Evolutionary conservation across 2,329 filamentous ascomycete species (phyloP).

Genomic region (Lachnum nothofagi): DNA sequence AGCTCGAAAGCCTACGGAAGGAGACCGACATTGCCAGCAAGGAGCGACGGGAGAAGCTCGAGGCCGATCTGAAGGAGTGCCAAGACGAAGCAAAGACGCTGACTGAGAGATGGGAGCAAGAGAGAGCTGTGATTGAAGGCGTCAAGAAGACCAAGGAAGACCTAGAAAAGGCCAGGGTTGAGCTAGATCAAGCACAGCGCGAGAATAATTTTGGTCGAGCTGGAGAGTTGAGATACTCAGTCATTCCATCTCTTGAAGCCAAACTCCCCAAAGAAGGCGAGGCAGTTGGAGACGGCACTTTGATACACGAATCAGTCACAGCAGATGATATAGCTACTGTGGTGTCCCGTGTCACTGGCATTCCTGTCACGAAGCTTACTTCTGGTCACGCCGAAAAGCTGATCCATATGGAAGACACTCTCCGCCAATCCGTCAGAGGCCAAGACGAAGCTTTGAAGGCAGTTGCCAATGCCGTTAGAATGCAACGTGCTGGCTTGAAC

Average conservation of each 20-base stretch:
- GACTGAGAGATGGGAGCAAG: slow-evolving; percentile 83
- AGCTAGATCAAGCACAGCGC: slow-evolving; percentile 77
- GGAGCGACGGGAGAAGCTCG: slow-evolving; percentile 81
- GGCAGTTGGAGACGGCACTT: slow-evolving; percentile 37
- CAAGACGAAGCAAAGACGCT: slow-evolving; percentile 72
- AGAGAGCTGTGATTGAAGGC: slow-evolving; percentile 75
- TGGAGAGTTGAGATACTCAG: slow-evolving; percentile 84
- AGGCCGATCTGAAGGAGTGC: slow-evolving; percentile 68
- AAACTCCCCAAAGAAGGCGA: slow-evolving; percentile 71
- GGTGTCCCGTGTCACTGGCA: slow-evolving; percentile 85
- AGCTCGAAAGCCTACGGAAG: slow-evolving; percentile 88
- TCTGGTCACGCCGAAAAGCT: slow-evolving; percentile 91
- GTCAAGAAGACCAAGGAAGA: slow-evolving; percentile 84
- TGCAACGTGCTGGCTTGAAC: slow-evolving; percentile 87
- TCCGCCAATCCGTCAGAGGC: slow-evolving; percentile 78
- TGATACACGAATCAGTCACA: slow-evolving; percentile 93
- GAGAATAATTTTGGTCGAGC: slow-evolving; percentile 84
- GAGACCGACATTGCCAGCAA: slow-evolving; percentile 86
- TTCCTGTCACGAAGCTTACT: slow-evolving; percentile 87
- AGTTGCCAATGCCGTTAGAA: slow-evolving; percentile 85
- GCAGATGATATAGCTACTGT: slow-evolving; percentile 90
- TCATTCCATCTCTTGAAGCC: slow-evolving; percentile 74
- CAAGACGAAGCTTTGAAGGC: slow-evolving; percentile 91
- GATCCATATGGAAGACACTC: slow-evolving; percentile 88
- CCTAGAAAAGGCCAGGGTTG: slow-evolving; percentile 78